phyloP scores from a whole-genome alignment of 2,329 filamentous ascomycete genomes.

The Scortechinia acanthostroma region DNA sequence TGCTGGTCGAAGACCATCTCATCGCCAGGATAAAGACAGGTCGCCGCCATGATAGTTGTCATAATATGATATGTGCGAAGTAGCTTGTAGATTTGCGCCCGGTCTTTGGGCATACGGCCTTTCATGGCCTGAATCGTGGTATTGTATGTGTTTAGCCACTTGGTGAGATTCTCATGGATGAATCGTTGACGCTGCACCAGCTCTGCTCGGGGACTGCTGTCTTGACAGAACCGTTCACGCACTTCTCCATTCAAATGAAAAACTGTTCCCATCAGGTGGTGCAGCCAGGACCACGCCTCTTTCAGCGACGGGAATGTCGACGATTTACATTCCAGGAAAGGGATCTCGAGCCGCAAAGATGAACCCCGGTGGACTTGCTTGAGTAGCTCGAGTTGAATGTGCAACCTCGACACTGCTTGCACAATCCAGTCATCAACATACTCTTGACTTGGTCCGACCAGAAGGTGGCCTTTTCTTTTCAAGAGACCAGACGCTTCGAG shows the following conservation, averaged over 20 bases:
- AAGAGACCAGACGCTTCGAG: slow-evolving; percentile 5
- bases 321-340: too few relatives aligned
- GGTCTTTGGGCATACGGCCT: not conserved
- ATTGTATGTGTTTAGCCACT: not conserved
- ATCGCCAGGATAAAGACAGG: not conserved
- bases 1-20: slow-evolving; percentile 14
- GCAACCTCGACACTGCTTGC: slow-evolving; percentile 15
- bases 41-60: not conserved
- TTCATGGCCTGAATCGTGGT: not conserved
- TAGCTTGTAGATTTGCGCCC: not conserved
- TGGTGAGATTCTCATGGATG: not conserved
- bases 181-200: not conserved
- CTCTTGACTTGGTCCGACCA: too few relatives aligned
- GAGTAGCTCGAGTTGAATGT: slow-evolving; percentile 15
- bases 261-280: too few relatives aligned
- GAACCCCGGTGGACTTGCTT: slow-evolving; percentile 10
- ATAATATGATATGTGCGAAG: not conserved
- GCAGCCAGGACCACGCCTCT: too few relatives aligned
- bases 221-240: too few relatives aligned
- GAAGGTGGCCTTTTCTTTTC: too few relatives aligned
- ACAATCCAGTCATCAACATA: slow-evolving; percentile 11
- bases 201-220: not conserved
- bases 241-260: too few relatives aligned
- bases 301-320: too few relatives aligned
- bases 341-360: slow-evolving; percentile 4